phyloP scores from a whole-genome alignment of 2,329 filamentous ascomycete species.

The Neofusicoccum parvum region DNA sequence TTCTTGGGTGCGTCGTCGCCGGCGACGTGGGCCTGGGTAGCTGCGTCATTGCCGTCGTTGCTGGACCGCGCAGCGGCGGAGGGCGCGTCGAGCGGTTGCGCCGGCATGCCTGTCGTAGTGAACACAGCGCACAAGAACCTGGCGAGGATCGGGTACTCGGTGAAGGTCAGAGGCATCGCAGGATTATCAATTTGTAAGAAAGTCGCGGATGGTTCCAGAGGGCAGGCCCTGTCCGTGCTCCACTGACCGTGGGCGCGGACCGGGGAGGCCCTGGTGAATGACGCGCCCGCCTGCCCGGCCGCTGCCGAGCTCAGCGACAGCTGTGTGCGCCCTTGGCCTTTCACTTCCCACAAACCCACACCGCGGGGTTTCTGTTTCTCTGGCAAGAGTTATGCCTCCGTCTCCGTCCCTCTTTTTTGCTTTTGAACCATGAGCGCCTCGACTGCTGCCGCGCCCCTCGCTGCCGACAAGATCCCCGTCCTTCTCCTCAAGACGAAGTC shows the following conservation, averaged over 20 bases:
- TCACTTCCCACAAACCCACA: background rate
- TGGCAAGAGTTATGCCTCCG: background rate
- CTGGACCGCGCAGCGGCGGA: slow-evolving; percentile 25
- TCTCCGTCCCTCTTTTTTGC: background rate
- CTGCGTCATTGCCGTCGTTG: slow-evolving; percentile 21
- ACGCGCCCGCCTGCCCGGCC: background rate
- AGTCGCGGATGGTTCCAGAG: background rate
- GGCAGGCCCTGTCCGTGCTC: slow-evolving; percentile 5
- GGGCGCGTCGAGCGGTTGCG: slow-evolving; percentile 37
- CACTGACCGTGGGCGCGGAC: background rate
- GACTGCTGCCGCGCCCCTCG: background rate
- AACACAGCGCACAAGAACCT: slow-evolving; percentile 42
- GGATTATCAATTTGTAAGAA: slow-evolving; percentile 7
- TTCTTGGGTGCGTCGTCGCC: slow-evolving; percentile 48
- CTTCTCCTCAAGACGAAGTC: slow-evolving; percentile 80
- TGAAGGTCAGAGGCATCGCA: slow-evolving; percentile 36
- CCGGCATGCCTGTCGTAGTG: slow-evolving; percentile 39
- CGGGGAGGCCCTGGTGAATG: background rate
- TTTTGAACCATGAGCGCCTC: slow-evolving; percentile 18
- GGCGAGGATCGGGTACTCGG: slow-evolving; percentile 41
- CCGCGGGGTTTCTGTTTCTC: background rate
- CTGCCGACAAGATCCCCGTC: slow-evolving; percentile 52
- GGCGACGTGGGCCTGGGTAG: background rate
- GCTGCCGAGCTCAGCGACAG: slow-evolving; percentile 8
- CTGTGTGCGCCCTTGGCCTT: background rate